Evolutionary conservation across 805 yeast species (phyloP), one percentile per base, ranked within the genome.

Genomic region (Wickerhamomyces rabaulensis): DNA sequence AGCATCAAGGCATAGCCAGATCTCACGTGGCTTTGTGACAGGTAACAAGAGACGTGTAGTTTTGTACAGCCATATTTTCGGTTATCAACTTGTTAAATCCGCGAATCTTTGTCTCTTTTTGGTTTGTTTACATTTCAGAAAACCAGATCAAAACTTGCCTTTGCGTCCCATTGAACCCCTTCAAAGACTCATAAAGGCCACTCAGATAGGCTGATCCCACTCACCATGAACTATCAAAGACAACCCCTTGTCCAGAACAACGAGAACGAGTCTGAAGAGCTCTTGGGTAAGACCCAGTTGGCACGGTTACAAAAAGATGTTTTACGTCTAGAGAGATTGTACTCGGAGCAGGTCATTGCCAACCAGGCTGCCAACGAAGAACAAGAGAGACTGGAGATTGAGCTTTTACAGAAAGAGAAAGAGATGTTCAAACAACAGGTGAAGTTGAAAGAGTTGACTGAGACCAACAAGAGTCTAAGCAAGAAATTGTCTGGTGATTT

Each of bases 381-480:
- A 38, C 60, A 61, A 45, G 73, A 69, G 46, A 55, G 62, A 41
- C 51, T 67, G 12, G 71, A 68, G 42, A 40, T 52, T 33, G 74
- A 68, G 31, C 40, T 72, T 6, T 42, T 51, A 22, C 19, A 45
- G 10, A 66, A 62, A 42, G 68, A 65, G 40, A 53, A 54, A 40
- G 45, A 41, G 19, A 16, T 57, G 2, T 33, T 52, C n/a, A 37
- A 41, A n/a, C 43, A 44, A 6, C 52, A 52, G 39, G 42, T 16
- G 21, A 31, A 41, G 4, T 40, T 49, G 21, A 44, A 21, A 19
- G 33, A 51, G 9, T 27, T 53, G 12, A 41, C 41, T 2, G 54
- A 53, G 13, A 10, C 46, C n/a, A 56, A 54, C 26, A 44, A 23
- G 16, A 40, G 41, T 15, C 15, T 56, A 39, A 49, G 42, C 22